Evolutionary conservation across 2,329 filamentous ascomycete genomes (phyloP).

Genomic region (Diaporthe humulicola): DNA sequence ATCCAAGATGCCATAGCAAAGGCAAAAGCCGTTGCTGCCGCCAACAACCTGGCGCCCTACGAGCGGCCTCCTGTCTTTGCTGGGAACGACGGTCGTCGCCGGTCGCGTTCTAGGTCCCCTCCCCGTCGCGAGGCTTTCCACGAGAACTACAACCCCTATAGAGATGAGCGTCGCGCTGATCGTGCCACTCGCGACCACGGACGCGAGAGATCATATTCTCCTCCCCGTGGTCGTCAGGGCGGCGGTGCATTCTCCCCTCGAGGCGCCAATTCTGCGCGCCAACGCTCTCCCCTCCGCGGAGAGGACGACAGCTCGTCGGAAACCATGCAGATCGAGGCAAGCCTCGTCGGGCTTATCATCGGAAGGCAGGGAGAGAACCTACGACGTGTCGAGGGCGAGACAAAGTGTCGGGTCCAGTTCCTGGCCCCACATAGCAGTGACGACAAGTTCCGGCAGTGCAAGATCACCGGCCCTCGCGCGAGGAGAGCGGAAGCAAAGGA

Average conservation of each 20-base stretch:
- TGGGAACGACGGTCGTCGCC: conserved; percentile 61
- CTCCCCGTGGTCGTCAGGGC: conserved; percentile 62
- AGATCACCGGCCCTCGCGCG: conserved; percentile 81
- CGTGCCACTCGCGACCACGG: conserved; percentile 67
- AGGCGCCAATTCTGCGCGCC: conserved; percentile 62
- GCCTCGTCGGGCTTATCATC: conserved; percentile 90
- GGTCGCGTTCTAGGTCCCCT: conserved; percentile 80
- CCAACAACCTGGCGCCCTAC: conserved; percentile 78
- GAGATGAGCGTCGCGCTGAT: conserved; percentile 85
- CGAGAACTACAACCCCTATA: conserved; percentile 85
- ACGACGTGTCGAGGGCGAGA: conserved; percentile 85
- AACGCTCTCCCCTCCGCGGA: conserved; percentile 70
- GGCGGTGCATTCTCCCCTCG: conserved; percentile 71
- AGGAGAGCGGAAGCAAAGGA: conserved; percentile 83
- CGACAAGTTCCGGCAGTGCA: conserved; percentile 84
- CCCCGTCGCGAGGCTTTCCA: conserved; percentile 77
- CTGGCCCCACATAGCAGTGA: conserved; percentile 80
- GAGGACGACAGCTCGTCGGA: conserved; percentile 78
- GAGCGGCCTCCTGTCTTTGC: conserved; percentile 66
- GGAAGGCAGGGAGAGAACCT: conserved; percentile 92
- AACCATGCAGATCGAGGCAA: conserved; percentile 88
- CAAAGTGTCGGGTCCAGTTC: conserved; percentile 88
- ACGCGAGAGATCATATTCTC: conserved; percentile 78
- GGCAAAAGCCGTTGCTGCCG: conserved; percentile 83
- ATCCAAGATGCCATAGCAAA: conserved; percentile 88